Base-by-base conservation (phyloP, 177 flowering plant species). In the Vitis hybrid region DNA sequence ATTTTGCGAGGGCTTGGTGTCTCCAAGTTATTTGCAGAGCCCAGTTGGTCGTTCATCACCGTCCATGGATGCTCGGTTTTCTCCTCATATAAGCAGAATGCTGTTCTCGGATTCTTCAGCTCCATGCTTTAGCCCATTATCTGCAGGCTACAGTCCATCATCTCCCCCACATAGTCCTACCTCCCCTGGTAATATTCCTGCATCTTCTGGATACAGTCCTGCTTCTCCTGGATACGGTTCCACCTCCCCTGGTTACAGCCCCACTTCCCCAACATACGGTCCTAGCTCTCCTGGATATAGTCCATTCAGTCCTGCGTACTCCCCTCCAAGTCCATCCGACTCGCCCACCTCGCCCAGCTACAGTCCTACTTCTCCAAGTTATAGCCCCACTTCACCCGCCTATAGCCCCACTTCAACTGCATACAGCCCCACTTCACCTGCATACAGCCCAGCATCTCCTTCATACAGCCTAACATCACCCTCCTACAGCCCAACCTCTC, bases 221-320 rank as follows among this genome's bases (percentile, higher is more conserved):
- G 87, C 97, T 0, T 95, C 99, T 0, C 99, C 98, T 14, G 96
- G 92, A 1, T 95, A 93, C 63, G 93, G 99, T 64, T 98, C 98
- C 2, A 88, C 94, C 1, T 93, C 97, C 27, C 98, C 97, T 58
- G 93, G 91, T 3, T 94, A 94, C 65, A 94, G 98, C 69, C 98
- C 98, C 2, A 91, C 91, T 27, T 93, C 98, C 50, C 97, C 99
- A 7, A 87, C 89, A 0, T 94, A 94, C 70, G 92, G 97, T 73
- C 97, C 98, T 3, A 90, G 90, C 73, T 91, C 97, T 72, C 98
- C 97, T 30, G 90, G 91, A 10, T 94, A 94, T 70, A 90, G 93
- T 66, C 98, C 97, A 5, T 90, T 93, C 1, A 87, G 92, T 71
- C 98, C 97, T 30, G 90, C 92, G 2, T 94, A 94, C 78, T 89